Base-by-base conservation (phyloP, 169 alveolate species). In the Plasmodium coatneyi region DNA sequence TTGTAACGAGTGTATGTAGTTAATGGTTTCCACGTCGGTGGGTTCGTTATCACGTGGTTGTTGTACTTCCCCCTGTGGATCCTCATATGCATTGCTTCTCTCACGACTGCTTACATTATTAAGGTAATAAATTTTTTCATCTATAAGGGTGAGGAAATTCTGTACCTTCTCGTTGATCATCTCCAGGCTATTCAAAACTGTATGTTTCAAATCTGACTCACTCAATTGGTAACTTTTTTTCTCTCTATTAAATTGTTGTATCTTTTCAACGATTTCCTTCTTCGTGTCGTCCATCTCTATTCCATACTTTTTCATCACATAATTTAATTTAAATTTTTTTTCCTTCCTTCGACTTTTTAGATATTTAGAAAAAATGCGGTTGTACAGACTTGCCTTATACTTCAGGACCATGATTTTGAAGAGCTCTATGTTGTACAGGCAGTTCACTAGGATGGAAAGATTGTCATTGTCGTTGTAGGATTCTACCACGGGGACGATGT, bases 381-480 rank as follows among this genome's bases (percentile, higher is more conserved):
- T 87, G 36, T 87, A 87, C 34, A 87, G 71, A 56, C 82, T 87
- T 6, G 71, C 93, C 49, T 87, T 87, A 54, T 87, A 87, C 49
- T 32, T 87, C 49, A 87, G 49, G 80, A 87, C 81, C 49, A 79
- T 43, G 41, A 87, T 78, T 87, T 66, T 87, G 71, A 87, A 87
- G 10, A 87, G 54, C 32, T 87, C 93, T 54, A 87, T 79, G 54
- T 87, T 87, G 39, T 87, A 87, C 43, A 87, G 52, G 25, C 90
- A 78, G n/a, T 78, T 87, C 9, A 87, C 93, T 16, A 87, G 80
- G 36, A 87, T 87, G 5, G 93, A 43, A 5, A 87, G 71, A 87
- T 87, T 87, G 25, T 87, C 93, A 87, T 79, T 78, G 56, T 87
- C 93, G 49, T 87, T 78, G 22, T 54, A 87, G 25, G 93, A 87